These are phyloP conservation scores for Pseudocercospora pini-densiflorae DNA, from an alignment of 2,329 filamentous ascomycete species.

Conservation along the genomic window DNA sequence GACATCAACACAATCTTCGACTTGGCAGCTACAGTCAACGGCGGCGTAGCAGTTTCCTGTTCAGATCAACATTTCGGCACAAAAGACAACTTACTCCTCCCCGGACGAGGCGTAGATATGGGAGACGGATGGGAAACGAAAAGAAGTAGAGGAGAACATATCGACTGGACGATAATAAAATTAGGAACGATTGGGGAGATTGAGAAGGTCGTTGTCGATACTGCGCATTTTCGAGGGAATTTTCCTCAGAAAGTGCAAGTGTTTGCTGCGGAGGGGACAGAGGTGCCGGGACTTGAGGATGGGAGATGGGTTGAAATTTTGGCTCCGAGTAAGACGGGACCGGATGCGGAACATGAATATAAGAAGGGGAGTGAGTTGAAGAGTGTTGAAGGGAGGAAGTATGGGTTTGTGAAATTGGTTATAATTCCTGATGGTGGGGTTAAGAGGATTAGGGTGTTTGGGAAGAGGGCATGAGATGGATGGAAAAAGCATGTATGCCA, in stretches of 20 bases:
- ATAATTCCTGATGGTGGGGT: slow-evolving; percentile 94
- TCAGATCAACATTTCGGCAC: slow-evolving; percentile 85
- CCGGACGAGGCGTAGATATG: slow-evolving; percentile 81
- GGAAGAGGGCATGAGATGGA: slow-evolving; percentile 46
- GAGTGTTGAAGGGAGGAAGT: slow-evolving; percentile 60
- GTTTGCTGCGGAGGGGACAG: slow-evolving; percentile 61
- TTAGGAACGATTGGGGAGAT: slow-evolving; percentile 70
- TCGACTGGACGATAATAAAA: slow-evolving; percentile 80
- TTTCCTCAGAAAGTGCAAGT: slow-evolving; percentile 78
- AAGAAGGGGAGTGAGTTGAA: slow-evolving; percentile 42
- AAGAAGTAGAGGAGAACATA: slow-evolving; percentile 72
- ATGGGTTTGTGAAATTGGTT: slow-evolving; percentile 85
- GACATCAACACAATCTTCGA: slow-evolving; percentile 69
- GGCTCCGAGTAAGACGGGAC: slow-evolving; percentile 68
- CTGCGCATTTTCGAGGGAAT: slow-evolving; percentile 82
- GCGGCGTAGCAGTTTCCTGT: slow-evolving; percentile 74
- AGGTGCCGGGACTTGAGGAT: slow-evolving; percentile 58
- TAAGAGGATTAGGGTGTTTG: slow-evolving; percentile 81
- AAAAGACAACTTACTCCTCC: slow-evolving; percentile 79
- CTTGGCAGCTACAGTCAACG: slow-evolving; percentile 77
- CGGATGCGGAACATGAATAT: slow-evolving; percentile 75
- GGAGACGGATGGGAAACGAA: slow-evolving; percentile 88
- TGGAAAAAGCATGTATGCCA: too few relatives aligned
- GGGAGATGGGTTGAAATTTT: slow-evolving; percentile 70
- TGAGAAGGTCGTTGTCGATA: slow-evolving; percentile 74